These are phyloP conservation scores for Trichoderma sp. DNA, from an alignment of 2,329 filamentous ascomycete species.

Conservation along the genomic window DNA sequence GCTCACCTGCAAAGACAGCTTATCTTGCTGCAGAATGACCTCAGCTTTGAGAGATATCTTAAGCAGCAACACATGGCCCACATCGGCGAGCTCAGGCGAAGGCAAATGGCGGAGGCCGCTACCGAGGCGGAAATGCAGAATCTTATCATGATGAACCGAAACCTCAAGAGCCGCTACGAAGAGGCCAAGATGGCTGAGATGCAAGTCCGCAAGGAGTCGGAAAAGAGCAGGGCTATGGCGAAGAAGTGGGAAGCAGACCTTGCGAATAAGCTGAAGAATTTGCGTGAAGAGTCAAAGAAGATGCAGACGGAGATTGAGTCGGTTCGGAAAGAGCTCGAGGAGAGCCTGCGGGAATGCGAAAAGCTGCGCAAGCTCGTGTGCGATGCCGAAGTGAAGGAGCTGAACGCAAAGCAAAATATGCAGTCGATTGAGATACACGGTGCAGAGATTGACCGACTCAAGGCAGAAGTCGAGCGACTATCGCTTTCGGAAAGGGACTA, in stretches of 20 bases:
- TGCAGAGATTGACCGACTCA: conserved; percentile 58
- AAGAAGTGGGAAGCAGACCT: conserved; percentile 78
- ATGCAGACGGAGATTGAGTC: conserved; percentile 57
- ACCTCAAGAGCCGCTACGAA: conserved; percentile 67
- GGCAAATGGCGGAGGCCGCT: conserved; percentile 72
- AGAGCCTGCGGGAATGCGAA: conserved; percentile 57
- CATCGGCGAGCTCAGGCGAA: conserved; percentile 73
- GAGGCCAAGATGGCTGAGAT: conserved; percentile 69
- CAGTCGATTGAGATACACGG: conserved; percentile 60
- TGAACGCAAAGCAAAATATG: conserved; percentile 61
- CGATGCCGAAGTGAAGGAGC: conserved; percentile 65
- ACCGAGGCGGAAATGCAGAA: conserved; percentile 81
- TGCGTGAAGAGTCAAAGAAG: conserved; percentile 68
- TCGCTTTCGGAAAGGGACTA: conserved; percentile 60
- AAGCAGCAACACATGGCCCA: conserved; percentile 81
- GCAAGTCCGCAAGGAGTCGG: conserved; percentile 68
- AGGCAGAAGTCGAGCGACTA: conserved; percentile 57
- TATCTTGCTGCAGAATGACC: conserved; percentile 73
- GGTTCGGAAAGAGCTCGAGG: conserved; percentile 57
- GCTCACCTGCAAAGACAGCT: conserved; percentile 68
- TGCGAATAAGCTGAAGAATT: conserved; percentile 59
- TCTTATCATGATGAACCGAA: conserved; percentile 71
- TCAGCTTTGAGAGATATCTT: conserved; percentile 79
- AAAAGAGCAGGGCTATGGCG: conserved; percentile 67
- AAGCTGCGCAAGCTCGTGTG: conserved; percentile 65